These are phyloP conservation scores for Fusarium lyarnte DNA, from an alignment of 2,329 filamentous ascomycete species.

Conservation along the genomic window DNA sequence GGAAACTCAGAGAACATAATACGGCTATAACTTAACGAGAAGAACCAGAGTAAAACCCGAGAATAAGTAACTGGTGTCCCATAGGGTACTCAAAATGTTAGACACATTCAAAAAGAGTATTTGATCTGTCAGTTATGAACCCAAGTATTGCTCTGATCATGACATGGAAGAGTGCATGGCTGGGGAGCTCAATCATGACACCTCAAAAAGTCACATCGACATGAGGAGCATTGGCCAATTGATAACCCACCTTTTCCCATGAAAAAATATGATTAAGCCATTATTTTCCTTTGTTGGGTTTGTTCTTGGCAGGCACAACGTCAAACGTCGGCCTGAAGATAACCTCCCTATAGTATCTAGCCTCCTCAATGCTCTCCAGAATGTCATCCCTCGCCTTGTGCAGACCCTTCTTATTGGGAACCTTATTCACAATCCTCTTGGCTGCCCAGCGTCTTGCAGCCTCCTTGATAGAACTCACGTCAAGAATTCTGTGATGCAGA, in stretches of 20 bases:
- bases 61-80: no score
- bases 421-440: constrained; percentile 57
- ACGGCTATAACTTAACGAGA: background rate
- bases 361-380: constrained; percentile 93
- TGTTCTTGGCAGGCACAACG: constrained; percentile 36
- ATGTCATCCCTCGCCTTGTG: constrained; percentile 93
- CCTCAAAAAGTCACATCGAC: background rate
- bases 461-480: constrained; percentile 94
- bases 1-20: background rate
- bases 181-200: constrained; percentile 10
- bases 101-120: background rate
- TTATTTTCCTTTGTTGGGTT: constrained; percentile 27
- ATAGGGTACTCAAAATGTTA: background rate
- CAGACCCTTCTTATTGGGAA: constrained; percentile 76
- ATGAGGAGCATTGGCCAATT: background rate
- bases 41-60: no score
- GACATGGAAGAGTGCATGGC: background rate
- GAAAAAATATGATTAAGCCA: background rate
- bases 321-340: constrained; percentile 65
- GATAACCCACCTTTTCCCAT: constrained; percentile 6
- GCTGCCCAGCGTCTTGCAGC: constrained; percentile 82
- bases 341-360: constrained; percentile 78
- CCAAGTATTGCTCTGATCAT: background rate
- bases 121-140: background rate
- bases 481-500: constrained; percentile 89